Percentiles rank a stretch among this genome's conserved stretches.
phyloP scores from a whole-genome alignment of 768 basidiomycete species.

The Tricholoma flavovirens region DNA sequence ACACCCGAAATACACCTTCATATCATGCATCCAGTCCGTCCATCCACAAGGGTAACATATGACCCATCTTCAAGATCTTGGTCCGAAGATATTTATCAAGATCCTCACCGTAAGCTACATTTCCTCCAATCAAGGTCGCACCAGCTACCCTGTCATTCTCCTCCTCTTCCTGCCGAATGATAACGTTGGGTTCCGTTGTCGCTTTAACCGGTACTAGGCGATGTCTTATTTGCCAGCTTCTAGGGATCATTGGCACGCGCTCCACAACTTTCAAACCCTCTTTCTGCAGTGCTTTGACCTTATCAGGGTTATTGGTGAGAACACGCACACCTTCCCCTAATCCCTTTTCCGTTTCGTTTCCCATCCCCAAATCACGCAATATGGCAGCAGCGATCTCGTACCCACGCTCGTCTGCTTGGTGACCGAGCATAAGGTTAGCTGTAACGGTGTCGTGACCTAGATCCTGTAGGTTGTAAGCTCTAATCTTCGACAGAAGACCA shows the following conservation, averaged over 20 bases:
- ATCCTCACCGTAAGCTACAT: conserved; percentile 73
- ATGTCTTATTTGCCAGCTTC: conserved; percentile 66
- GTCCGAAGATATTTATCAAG: conserved; percentile 93
- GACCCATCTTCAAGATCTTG: conserved; percentile 96
- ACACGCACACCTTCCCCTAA: conserved; percentile 56
- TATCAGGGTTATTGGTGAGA: conserved; percentile 98
- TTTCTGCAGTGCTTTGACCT: conserved; percentile 78
- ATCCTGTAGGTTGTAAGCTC: conserved; percentile 97
- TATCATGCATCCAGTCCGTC: conserved; percentile 26
- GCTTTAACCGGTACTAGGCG: conserved; percentile 22
- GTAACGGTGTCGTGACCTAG: conserved; percentile 98
- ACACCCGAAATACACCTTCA: neutral
- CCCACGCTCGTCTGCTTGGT: conserved; percentile 87
- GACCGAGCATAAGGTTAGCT: conserved; percentile 93
- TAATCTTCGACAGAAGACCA: conserved; percentile 90
- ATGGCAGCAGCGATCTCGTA: conserved; percentile 93
- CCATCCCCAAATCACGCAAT: conserved; percentile 79
- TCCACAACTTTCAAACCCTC: conserved; percentile 81
- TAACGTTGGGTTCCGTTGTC: conserved; percentile 10
- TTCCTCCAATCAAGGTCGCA: conserved; percentile 77
- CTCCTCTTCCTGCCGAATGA: conserved; percentile 19
- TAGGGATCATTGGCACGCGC: conserved; percentile 90
- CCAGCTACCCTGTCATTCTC: conserved; percentile 45
- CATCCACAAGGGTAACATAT: conserved; percentile 68
- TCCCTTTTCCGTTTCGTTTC: conserved; percentile 30